Percentiles rank a stretch among this genome's conserved stretches.
phyloP scores from a whole-genome alignment of 352 stramenopile genomes.

The Phytophthora citrophthora region DNA sequence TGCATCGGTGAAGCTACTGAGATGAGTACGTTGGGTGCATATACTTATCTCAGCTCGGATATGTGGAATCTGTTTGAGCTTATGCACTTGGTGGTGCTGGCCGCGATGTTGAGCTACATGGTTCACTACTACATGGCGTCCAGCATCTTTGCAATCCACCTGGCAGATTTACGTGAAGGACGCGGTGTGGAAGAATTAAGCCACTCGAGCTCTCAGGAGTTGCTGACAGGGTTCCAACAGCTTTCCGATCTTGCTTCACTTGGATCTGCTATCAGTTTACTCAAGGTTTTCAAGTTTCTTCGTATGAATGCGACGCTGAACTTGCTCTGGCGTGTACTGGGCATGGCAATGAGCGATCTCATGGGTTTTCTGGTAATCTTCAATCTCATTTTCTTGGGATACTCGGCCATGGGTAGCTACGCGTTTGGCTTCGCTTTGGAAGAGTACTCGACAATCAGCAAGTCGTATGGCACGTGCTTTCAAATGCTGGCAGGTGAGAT shows the following conservation, averaged over 20 bases:
- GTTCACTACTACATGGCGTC: conserved; percentile 76
- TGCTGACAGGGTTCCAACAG: conserved; percentile 74
- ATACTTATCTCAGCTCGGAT: conserved; percentile 80
- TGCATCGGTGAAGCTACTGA: conserved; percentile 78
- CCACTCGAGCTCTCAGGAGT: conserved; percentile 64
- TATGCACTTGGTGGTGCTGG: conserved; percentile 71
- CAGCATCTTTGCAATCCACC: conserved; percentile 50
- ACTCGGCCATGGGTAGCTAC: conserved; percentile 86
- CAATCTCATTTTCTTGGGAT: conserved; percentile 87
- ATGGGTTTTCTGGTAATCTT: conserved; percentile 92
- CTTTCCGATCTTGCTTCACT: conserved; percentile 80
- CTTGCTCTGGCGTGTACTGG: conserved; percentile 83
- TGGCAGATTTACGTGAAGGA: conserved; percentile 44
- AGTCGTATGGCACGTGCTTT: conserved; percentile 87
- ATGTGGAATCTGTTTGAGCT: conserved; percentile 92
- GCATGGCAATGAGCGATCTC: conserved; percentile 84
- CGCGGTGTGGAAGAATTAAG: conserved; percentile 59
- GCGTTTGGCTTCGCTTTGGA: conserved; percentile 84
- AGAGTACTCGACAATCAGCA: conserved; percentile 85
- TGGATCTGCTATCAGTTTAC: conserved; percentile 76
- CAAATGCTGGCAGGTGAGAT: conserved; percentile 88
- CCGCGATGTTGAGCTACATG: conserved; percentile 67
- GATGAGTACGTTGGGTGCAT: conserved; percentile 79
- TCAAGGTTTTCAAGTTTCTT: conserved; percentile 91
- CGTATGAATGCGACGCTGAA: conserved; percentile 91